Percentiles rank a stretch among this genome's conserved stretches.
These are phyloP conservation scores for Keqinozyma sinolaborantium DNA, from an alignment of 1,139 yeast genomes.

Conservation along the genomic window DNA sequence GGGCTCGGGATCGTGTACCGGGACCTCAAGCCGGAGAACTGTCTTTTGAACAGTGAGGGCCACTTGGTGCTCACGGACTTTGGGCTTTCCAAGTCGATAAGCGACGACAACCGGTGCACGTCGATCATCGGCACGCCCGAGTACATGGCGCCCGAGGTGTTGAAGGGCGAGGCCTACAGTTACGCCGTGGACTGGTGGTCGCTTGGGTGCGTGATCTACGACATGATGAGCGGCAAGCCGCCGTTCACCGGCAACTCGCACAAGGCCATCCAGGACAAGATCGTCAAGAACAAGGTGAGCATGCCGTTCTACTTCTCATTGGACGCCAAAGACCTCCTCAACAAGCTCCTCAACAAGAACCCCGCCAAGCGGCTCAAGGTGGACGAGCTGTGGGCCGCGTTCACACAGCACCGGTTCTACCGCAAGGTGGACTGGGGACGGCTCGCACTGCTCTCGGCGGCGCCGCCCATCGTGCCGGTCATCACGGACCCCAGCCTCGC, in stretches of 20 bases:
- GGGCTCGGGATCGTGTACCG: constrained; percentile 46
- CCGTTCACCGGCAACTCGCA: constrained; percentile 89
- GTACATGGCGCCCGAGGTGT: constrained; percentile 36
- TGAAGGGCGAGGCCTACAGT: constrained; percentile 28
- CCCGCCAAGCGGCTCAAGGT: constrained; percentile 69
- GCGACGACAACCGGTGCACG: constrained; percentile 46
- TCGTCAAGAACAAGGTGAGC: constrained; percentile 63
- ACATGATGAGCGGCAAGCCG: constrained; percentile 87
- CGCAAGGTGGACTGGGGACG: constrained; percentile 27
- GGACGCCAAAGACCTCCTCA: constrained; percentile 78
- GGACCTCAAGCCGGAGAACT: constrained; percentile 89
- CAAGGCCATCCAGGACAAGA: constrained; percentile 73
- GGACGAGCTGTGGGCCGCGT: constrained; percentile 42
- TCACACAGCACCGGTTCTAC: constrained; percentile 26
- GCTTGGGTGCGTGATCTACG: constrained; percentile 55
- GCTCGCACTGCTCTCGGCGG: constrained; percentile 17
- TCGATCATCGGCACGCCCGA: constrained; percentile 84
- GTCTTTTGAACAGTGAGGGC: constrained; percentile 72
- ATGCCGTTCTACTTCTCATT: constrained; percentile 75
- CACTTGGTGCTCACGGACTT: constrained; percentile 84
- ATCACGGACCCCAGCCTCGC: constrained; percentile 34
- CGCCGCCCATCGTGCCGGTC: constrained; percentile 29
- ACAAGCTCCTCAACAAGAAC: constrained; percentile 68
- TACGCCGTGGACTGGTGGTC: constrained; percentile 39
- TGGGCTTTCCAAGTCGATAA: constrained; percentile 76